Conservation (phyloP, 1,284 basidiomycete genomes). For the Acaromyces ingoldii region DNA sequence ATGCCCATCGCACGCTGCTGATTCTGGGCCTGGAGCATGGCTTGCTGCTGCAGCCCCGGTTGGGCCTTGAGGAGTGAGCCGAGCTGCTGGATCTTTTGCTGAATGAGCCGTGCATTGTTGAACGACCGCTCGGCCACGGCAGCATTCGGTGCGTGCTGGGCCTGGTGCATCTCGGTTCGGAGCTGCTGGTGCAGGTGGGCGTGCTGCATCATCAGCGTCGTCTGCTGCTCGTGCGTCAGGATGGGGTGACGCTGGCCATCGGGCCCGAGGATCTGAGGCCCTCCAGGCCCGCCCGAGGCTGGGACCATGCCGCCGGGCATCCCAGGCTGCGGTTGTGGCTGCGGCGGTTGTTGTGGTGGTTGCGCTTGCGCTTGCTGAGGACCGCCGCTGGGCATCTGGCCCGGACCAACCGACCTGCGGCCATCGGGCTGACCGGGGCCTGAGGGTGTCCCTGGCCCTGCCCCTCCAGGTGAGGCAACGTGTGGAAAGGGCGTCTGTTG, state of each 20-base stretch:
- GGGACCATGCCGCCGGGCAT: not conserved
- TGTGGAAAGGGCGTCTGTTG: no score
- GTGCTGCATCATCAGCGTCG: constrained; percentile 40
- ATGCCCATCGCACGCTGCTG: not conserved
- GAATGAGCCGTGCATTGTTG: constrained; percentile 37
- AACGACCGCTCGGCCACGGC: constrained; percentile 38
- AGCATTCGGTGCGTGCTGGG: constrained; percentile 36
- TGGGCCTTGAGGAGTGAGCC: constrained; percentile 4
- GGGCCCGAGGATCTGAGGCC: not conserved
- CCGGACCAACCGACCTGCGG: not conserved
- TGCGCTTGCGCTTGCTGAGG: not conserved
- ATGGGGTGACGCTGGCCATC: not conserved
- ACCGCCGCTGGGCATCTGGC: no score
- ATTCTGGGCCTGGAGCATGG: constrained; percentile 18
- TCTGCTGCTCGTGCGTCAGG: constrained; percentile 40
- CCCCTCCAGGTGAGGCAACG: constrained; percentile 3
- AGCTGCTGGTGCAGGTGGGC: constrained; percentile 35
- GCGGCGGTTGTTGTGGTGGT: not conserved
- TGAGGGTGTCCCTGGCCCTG: not conserved
- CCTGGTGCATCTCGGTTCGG: constrained; percentile 42
- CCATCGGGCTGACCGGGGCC: not conserved
- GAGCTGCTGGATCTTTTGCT: constrained; percentile 34
- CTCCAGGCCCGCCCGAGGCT: not conserved
- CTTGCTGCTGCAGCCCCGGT: constrained; percentile 13
- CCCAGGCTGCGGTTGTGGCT: not conserved